Conservation (phyloP, 768 basidiomycete species). For the Tylopilus felleus region DNA sequence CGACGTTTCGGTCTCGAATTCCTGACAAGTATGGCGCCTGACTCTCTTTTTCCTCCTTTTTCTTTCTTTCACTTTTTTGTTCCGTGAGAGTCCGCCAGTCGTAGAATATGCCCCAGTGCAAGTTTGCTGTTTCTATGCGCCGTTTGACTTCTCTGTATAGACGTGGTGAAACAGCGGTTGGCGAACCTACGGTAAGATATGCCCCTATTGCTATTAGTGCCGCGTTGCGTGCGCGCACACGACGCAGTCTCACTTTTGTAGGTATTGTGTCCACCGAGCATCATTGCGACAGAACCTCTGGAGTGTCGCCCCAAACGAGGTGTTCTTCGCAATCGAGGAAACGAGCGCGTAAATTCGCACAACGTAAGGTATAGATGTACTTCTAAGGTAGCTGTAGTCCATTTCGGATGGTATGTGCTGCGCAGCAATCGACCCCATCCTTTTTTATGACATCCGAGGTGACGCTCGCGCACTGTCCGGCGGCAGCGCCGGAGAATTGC, state of each 20-base stretch:
- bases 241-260: background rate
- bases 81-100: too few species aligned
- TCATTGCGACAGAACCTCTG: too few species aligned
- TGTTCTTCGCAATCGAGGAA: background rate
- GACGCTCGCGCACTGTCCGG: constrained; percentile 26
- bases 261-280: too few species aligned
- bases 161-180: background rate
- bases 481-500: constrained; percentile 44
- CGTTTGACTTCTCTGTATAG: too few species aligned
- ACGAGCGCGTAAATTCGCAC: constrained; percentile 12
- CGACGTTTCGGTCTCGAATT: background rate
- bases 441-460: constrained; percentile 16
- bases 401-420: constrained; percentile 16
- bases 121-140: background rate
- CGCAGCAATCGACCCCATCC: background rate
- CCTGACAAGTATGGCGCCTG: background rate
- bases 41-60: background rate
- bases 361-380: constrained; percentile 21
- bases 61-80: too few species aligned
- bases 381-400: constrained; percentile 31
- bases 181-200: background rate
- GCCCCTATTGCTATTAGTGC: background rate
- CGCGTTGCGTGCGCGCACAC: background rate
- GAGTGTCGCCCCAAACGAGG: too few species aligned
- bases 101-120: background rate